Conservation (phyloP, 352 stramenopile species). For the Globisporangium nagaii region DNA sequence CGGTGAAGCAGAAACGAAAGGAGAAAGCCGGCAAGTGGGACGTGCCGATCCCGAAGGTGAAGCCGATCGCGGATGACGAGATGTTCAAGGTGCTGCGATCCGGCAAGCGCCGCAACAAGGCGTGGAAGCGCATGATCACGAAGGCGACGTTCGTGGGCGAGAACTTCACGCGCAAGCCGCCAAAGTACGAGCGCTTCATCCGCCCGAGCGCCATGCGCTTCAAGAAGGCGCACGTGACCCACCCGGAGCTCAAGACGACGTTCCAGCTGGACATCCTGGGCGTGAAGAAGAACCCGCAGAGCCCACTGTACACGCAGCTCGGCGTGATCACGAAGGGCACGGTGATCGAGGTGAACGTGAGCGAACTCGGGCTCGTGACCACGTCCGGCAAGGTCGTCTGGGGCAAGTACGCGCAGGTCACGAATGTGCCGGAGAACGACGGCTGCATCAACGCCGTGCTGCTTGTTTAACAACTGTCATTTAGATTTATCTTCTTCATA, state of each 20-base stretch:
- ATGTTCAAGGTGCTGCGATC: slow-evolving; percentile 99
- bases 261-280: slow-evolving; percentile 99
- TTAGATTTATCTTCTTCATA: slow-evolving; percentile 30
- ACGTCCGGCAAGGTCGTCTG: slow-evolving; percentile 99
- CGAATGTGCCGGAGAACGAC: slow-evolving; percentile 99
- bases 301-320: slow-evolving; percentile 95
- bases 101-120: slow-evolving; percentile 95
- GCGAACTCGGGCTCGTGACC: slow-evolving; percentile 98
- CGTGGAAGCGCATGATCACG: too few species aligned
- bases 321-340: slow-evolving; percentile 99
- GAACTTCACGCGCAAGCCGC: slow-evolving; percentile 98
- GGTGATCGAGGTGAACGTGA: slow-evolving; percentile 98
- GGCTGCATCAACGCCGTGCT: slow-evolving; percentile 99
- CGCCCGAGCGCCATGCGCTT: slow-evolving; percentile 97
- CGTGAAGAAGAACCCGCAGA: slow-evolving; percentile 99
- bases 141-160: slow-evolving; percentile 99
- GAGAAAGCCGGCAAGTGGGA: slow-evolving; percentile 99
- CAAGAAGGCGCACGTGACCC: slow-evolving; percentile 99
- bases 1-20: slow-evolving; percentile 99
- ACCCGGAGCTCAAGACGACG: slow-evolving; percentile 99
- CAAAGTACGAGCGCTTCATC: slow-evolving; percentile 99
- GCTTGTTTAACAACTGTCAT: slow-evolving; percentile 90
- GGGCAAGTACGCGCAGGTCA: slow-evolving; percentile 99
- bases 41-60: slow-evolving; percentile 98
- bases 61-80: slow-evolving; percentile 99